Evolutionary conservation across 2,329 filamentous ascomycete species (phyloP).

Genomic region (Atkinsonella hypoxylon): DNA sequence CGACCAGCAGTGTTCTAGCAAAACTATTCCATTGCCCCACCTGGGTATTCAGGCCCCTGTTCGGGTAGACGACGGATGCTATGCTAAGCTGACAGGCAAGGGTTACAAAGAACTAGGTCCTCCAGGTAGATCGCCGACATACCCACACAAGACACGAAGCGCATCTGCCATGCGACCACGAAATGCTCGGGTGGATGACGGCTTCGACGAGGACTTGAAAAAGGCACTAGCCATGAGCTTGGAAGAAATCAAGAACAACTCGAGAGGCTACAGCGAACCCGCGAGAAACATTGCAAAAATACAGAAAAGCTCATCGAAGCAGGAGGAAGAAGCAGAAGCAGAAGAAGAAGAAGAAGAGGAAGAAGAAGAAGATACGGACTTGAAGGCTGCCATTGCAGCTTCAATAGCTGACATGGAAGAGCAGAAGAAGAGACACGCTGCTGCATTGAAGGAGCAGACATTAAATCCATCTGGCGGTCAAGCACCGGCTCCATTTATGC

Average conservation of each 20-base stretch:
- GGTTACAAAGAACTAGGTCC: constrained; percentile 24
- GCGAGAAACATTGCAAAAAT: constrained; percentile 24
- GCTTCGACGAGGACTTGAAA: constrained; percentile 91
- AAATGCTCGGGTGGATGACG: constrained; percentile 75
- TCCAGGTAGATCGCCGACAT: constrained; percentile 36
- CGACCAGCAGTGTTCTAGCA: constrained; percentile 87
- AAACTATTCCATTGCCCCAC: constrained; percentile 77
- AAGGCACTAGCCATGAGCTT: constrained; percentile 92
- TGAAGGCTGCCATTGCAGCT: constrained; percentile 90
- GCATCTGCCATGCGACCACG: constrained; percentile 74
- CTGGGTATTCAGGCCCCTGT: constrained; percentile 86
- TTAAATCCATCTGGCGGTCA: constrained; percentile 26
- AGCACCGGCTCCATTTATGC: constrained; percentile 36
- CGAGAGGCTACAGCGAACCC: constrained; percentile 60
- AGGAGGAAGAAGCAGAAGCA: constrained; percentile 47
- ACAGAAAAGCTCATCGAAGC: constrained; percentile 20
- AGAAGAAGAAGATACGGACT: constrained; percentile 62
- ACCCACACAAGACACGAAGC: constrained; percentile 51
- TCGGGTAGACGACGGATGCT: constrained; percentile 91
- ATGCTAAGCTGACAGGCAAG: constrained; percentile 76
- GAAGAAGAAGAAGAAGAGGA: too few relatives aligned
- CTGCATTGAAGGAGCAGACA: constrained; percentile 69
- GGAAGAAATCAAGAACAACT: constrained; percentile 74
- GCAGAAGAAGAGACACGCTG: constrained; percentile 85
- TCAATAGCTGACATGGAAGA: constrained; percentile 96